Evolutionary conservation across 1,284 basidiomycete genomes (phyloP).

Genomic region (Irpex sp.): DNA sequence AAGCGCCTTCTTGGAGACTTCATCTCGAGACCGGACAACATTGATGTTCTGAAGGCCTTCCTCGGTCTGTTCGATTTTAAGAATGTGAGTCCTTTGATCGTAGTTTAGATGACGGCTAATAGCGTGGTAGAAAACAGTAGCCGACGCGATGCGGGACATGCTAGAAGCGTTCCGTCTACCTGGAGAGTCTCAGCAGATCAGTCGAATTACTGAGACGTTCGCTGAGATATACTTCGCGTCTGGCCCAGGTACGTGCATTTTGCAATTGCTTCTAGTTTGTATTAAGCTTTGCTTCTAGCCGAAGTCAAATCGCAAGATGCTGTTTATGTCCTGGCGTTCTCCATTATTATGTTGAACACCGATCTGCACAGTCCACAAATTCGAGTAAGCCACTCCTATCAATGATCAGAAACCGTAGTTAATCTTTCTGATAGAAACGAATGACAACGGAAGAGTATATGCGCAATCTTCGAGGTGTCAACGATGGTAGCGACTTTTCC

Average conservation of each 20-base stretch:
- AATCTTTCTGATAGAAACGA: conserved; percentile 61
- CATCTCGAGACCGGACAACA: conserved; percentile 86
- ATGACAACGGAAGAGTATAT: conserved; percentile 97
- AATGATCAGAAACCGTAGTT: conserved; percentile 12
- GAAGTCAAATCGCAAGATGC: conserved; percentile 93
- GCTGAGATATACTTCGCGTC: conserved; percentile 89
- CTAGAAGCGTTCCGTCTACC: conserved; percentile 94
- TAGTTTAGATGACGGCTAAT: conserved; percentile 4
- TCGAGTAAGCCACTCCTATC: conserved; percentile 47
- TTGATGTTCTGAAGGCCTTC: conserved; percentile 85
- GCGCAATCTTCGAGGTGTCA: conserved; percentile 91
- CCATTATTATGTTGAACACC: conserved; percentile 98
- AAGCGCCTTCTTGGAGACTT: conserved; percentile 95
- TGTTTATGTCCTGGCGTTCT: conserved; percentile 92
- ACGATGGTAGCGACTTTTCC: conserved; percentile 84
- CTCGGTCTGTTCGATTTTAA: conserved; percentile 90
- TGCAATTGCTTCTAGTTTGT: background rate
- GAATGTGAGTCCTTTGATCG: conserved; percentile 51
- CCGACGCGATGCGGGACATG: conserved; percentile 93
- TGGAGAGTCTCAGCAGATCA: conserved; percentile 94
- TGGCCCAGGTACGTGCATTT: conserved; percentile 55
- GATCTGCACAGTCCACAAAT: conserved; percentile 98
- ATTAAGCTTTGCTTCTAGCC: conserved; percentile 39
- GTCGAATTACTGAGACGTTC: conserved; percentile 93
- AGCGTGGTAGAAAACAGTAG: conserved; percentile 80